phyloP scores from a whole-genome alignment of 768 basidiomycete genomes.

The Neoboletus magnificus region DNA sequence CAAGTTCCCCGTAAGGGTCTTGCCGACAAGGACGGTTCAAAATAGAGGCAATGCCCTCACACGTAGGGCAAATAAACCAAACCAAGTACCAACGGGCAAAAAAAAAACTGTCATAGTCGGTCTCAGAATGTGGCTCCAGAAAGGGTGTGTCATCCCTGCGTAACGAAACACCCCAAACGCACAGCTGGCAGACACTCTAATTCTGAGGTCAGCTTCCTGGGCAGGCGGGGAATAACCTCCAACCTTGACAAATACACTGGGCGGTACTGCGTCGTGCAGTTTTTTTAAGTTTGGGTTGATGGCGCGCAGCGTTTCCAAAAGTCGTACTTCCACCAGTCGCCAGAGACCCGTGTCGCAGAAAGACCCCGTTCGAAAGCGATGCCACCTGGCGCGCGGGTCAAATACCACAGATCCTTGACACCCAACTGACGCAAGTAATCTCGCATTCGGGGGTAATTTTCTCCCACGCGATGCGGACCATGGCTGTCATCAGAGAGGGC shows the following conservation, averaged over 20 bases:
- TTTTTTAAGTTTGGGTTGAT: constrained; percentile 14
- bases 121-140: constrained; percentile 5
- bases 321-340: constrained; percentile 54
- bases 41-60: constrained; percentile 1
- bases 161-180: constrained; percentile 20
- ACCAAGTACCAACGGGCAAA: constrained; percentile 1
- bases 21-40: neutral
- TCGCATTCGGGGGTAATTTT: constrained; percentile 70
- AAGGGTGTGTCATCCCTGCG: neutral
- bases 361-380: constrained; percentile 32
- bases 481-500: constrained; percentile 96
- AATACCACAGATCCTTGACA: constrained; percentile 64
- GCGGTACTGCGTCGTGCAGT: constrained; percentile 2
- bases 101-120: neutral
- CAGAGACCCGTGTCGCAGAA: constrained; percentile 42
- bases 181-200: constrained; percentile 5
- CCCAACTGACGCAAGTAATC: constrained; percentile 62
- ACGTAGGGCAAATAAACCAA: neutral
- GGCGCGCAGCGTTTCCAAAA: constrained; percentile 48
- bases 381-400: constrained; percentile 38
- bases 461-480: constrained; percentile 80
- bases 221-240: constrained; percentile 17
- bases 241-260: constrained; percentile 19
- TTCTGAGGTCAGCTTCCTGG: constrained; percentile 11
- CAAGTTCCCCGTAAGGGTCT: constrained; percentile 9